phyloP scores from a whole-genome alignment of 805 yeast genomes.

The Tetrapisispora taiwanensis region DNA sequence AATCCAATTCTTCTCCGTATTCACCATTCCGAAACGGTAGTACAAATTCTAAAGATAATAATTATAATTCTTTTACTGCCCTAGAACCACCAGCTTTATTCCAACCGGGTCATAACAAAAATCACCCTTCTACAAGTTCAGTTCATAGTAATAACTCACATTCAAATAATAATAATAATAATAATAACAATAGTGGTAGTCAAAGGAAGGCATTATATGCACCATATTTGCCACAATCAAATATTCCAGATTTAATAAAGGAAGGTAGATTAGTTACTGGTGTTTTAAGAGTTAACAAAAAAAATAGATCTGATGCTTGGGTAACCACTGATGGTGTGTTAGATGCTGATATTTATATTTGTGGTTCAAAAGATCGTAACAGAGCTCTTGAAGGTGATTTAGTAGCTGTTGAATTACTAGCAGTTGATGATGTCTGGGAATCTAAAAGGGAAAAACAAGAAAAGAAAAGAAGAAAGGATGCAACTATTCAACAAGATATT shows the following conservation, averaged over 20 bases:
- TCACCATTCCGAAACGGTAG: slow-evolving; percentile 29
- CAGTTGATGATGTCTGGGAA: slow-evolving; percentile 96
- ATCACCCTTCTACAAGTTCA: slow-evolving; percentile 62
- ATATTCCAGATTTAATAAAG: slow-evolving; percentile 76
- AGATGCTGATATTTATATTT: slow-evolving; percentile 93
- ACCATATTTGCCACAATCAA: slow-evolving; percentile 89
- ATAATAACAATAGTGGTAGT: slow-evolving; percentile 30
- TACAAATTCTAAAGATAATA: slow-evolving; percentile 18
- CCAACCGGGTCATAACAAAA: slow-evolving; percentile 68
- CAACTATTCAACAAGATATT: slow-evolving; percentile 34
- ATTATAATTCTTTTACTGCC: slow-evolving; percentile 14
- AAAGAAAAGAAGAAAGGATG: slow-evolving; percentile 81
- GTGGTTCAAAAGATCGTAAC: slow-evolving; percentile 97
- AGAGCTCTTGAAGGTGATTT: slow-evolving; percentile 94
- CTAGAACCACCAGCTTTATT: slow-evolving; percentile 32
- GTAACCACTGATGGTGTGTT: slow-evolving; percentile 93
- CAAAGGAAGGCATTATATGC: slow-evolving; percentile 79
- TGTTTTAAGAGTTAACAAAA: slow-evolving; percentile 84
- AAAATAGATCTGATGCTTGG: slow-evolving; percentile 94
- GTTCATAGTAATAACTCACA: slow-evolving; percentile 37
- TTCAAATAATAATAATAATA: slow-evolving; percentile 26
- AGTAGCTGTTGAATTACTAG: slow-evolving; percentile 89
- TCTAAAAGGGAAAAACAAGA: slow-evolving; percentile 95
- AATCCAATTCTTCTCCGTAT: slow-evolving; percentile 32
- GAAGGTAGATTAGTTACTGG: slow-evolving; percentile 93